Evolutionary conservation across 2,329 filamentous ascomycete genomes (phyloP), one percentile per base, ranked within the genome.

Genomic region (Claviceps arundinis): DNA sequence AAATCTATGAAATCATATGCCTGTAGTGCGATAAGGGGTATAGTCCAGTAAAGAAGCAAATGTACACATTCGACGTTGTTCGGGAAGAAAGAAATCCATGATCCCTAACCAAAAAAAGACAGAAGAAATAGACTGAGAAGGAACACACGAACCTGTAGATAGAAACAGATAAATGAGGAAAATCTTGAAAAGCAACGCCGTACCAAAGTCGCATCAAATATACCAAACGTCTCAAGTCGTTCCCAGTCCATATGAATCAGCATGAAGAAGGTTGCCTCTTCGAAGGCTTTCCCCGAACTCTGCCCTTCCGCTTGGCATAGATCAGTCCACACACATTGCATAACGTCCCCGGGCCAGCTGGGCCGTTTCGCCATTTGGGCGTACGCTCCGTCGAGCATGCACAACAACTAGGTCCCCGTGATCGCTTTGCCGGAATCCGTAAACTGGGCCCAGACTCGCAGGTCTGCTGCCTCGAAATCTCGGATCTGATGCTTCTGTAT

Each of bases 281-380:
- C 5, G 9, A 16, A 1, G 7, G 19, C 17, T 44, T 50, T n/a
- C 11, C 38, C 4, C 40, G 50, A 42, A 43, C 40, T 17, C 52
- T 49, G 13, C 55, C 56, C 41, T 57, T 50, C 9, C 59, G 56
- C 50, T 64, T 64, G 16, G 62, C 61, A 51, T 61, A 63, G 16
- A 64, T 82, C 57, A 87, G 68, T 42, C 84, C 84, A 60, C 84
- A 87, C 8, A 84, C 83, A 68, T 87, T 87, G 68, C 84, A 87
- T 41, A 87, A 68, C 6, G 84, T 87, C 55, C 83, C 74, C 44
- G 82, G 83, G 46, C 84, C 84, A 62, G 87, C 83, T n/a, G 84
- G 84, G 37, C 84, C 84, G 59, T 82, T 74, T 54, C 84, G 77
- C 84, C 84, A 87, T 71, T 87, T 82, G 19, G 84, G 84, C n/a